Percentiles rank a stretch among this genome's conserved stretches.
Conservation (phyloP, 768 basidiomycete species). For the Rhizopogon vulgaris region DNA sequence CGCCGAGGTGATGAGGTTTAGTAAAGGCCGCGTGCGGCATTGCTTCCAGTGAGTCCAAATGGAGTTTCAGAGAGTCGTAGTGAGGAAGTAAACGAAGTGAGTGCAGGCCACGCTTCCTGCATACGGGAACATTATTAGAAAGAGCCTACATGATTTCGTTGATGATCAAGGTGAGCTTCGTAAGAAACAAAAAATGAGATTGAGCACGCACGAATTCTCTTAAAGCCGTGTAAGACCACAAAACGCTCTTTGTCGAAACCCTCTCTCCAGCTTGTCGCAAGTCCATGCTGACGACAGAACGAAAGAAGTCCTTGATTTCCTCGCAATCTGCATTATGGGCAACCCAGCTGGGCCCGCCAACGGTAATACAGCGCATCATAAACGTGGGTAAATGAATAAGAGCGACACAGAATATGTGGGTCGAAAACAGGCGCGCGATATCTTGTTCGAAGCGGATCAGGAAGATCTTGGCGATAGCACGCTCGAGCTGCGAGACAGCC, state of each 20-base stretch:
- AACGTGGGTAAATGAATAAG: slow-evolving; percentile 64
- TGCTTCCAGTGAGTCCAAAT: slow-evolving; percentile 56
- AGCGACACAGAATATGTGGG: slow-evolving; percentile 57
- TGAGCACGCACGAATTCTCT: slow-evolving; percentile 58
- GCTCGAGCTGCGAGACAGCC: slow-evolving; percentile 62
- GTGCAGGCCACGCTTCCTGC: slow-evolving; percentile 58
- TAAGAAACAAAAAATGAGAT: neutral
- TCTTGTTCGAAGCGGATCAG: slow-evolving; percentile 69
- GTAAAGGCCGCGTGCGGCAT: slow-evolving; percentile 50
- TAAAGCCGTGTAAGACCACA: slow-evolving; percentile 76
- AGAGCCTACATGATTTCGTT: slow-evolving; percentile 40
- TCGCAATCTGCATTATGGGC: slow-evolving; percentile 62
- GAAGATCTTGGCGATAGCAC: slow-evolving; percentile 61
- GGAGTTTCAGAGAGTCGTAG: slow-evolving; percentile 51
- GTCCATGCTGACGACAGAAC: slow-evolving; percentile 67
- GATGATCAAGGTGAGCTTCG: neutral
- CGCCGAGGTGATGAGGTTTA: slow-evolving; percentile 61
- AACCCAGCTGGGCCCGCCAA: slow-evolving; percentile 63
- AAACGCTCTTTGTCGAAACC: slow-evolving; percentile 72
- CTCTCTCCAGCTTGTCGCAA: slow-evolving; percentile 72
- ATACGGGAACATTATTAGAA: slow-evolving; percentile 64
- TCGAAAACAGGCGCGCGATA: slow-evolving; percentile 69
- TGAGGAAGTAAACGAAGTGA: slow-evolving; percentile 60
- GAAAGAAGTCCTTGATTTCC: slow-evolving; percentile 71
- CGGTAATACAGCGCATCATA: slow-evolving; percentile 55